Conservation (phyloP, 2,329 filamentous ascomycete genomes). For the Xylaria sp. region DNA sequence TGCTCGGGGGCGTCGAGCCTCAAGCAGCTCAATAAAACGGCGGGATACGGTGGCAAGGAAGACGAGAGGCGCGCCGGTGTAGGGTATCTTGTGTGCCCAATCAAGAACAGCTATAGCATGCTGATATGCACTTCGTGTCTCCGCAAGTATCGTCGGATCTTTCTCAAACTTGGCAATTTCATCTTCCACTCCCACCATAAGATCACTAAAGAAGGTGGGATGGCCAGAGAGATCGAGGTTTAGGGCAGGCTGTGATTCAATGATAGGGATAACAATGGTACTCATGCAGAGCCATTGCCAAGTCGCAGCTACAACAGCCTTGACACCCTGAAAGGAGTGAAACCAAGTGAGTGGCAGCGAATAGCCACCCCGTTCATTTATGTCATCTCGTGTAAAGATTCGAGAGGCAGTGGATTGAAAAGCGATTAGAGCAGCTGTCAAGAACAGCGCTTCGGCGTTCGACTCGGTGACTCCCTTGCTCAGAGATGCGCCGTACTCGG, state of each 20-base stretch:
- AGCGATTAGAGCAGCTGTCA: conserved; percentile 71
- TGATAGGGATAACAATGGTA: conserved; percentile 67
- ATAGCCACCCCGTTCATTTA: conserved; percentile 58
- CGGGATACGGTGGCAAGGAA: conserved; percentile 73
- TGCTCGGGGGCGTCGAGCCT: conserved; percentile 67
- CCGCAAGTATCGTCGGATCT: conserved; percentile 34
- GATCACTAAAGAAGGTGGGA: conserved; percentile 68
- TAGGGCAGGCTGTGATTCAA: conserved; percentile 71
- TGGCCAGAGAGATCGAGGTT: conserved; percentile 66
- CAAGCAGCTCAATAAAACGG: conserved; percentile 69
- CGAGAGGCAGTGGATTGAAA: conserved; percentile 73
- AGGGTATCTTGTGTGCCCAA: conserved; percentile 71
- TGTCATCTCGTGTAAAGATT: conserved; percentile 68
- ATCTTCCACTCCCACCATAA: conserved; percentile 67
- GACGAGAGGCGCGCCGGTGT: conserved; percentile 67
- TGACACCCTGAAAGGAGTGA: conserved; percentile 74
- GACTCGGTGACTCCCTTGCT: conserved; percentile 65
- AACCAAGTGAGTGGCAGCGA: conserved; percentile 72
- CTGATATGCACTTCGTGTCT: conserved; percentile 66
- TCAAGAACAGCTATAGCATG: conserved; percentile 74
- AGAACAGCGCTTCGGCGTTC: conserved; percentile 71
- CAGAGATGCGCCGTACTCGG: conserved; percentile 67
- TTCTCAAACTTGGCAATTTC: conserved; percentile 56
- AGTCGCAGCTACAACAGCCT: conserved; percentile 70
- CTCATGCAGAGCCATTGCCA: conserved; percentile 72